Evolutionary conservation across 2,329 filamentous ascomycete genomes (phyloP).

Genomic region (Cadophora sp.): DNA sequence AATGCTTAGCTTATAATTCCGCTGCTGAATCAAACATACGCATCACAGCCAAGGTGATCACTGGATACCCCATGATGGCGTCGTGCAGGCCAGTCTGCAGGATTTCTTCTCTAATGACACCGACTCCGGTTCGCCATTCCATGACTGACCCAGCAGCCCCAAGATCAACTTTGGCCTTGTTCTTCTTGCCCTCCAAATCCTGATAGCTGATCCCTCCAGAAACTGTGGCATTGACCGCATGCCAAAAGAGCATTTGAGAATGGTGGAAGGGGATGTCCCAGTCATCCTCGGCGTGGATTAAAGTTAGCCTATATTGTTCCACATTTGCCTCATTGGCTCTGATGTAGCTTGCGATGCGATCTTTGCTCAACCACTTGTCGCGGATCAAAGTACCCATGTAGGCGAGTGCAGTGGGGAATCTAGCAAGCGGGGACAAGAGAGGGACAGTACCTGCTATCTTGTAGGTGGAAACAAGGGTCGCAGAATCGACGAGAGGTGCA

Average conservation of each 20-base stretch:
- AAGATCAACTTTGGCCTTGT: constrained; percentile 47
- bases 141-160: constrained; percentile 58
- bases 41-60: constrained; percentile 58
- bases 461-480: constrained; percentile 62
- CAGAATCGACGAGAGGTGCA: constrained; percentile 63
- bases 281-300: constrained; percentile 84
- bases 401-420: constrained; percentile 58
- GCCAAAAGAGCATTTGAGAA: constrained; percentile 67
- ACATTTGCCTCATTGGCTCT: constrained; percentile 45
- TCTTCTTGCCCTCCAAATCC: constrained; percentile 55
- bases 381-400: constrained; percentile 56
- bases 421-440: constrained; percentile 74
- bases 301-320: constrained; percentile 59
- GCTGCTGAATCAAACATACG: constrained; percentile 50
- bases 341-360: constrained; percentile 55
- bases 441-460: constrained; percentile 69
- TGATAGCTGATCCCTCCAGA: constrained; percentile 49
- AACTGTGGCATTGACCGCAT: constrained; percentile 58
- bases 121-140: constrained; percentile 54
- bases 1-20: no score
- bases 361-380: constrained; percentile 59
- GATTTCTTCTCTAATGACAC: constrained; percentile 60
- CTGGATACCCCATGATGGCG: constrained; percentile 62
- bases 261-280: constrained; percentile 79
- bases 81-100: constrained; percentile 63